These are phyloP conservation scores for Populus davidiana DNA, from an alignment of 345 rosid species.

Conservation along the genomic window DNA sequence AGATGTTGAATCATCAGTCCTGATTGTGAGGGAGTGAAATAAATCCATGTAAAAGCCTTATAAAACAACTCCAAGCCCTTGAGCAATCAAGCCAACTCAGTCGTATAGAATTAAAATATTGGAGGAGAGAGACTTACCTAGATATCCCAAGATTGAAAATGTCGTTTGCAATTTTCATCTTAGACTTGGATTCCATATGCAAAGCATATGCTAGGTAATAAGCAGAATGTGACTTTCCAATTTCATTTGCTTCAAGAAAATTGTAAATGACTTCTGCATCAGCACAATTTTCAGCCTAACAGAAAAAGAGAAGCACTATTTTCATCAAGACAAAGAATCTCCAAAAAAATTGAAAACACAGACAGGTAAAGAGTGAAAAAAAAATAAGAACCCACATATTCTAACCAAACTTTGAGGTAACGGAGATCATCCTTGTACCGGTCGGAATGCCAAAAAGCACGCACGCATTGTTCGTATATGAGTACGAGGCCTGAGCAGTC, in stretches of 20 bases:
- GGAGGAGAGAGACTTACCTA: conserved; percentile 38
- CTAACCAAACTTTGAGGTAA: conserved; percentile 94
- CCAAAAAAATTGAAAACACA: neutral
- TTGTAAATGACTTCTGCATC: conserved; percentile 73
- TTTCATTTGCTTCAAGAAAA: conserved; percentile 79
- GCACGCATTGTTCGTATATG: conserved; percentile 89
- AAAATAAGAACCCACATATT: conserved; percentile 59
- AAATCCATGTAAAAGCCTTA: neutral
- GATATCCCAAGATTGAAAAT: conserved; percentile 66
- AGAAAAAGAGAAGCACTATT: neutral
- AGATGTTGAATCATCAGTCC: neutral
- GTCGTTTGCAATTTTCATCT: conserved; percentile 74
- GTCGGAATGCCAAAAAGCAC: conserved; percentile 76
- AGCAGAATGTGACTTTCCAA: conserved; percentile 63
- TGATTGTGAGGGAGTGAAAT: neutral
- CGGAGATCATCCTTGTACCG: conserved; percentile 85
- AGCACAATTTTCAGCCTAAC: conserved; percentile 75
- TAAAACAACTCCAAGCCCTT: neutral
- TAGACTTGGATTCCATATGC: conserved; percentile 73
- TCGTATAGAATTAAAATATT: neutral
- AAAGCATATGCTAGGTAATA: conserved; percentile 64
- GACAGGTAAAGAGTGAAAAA: neutral
- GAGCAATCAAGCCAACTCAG: neutral
- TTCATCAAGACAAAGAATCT: neutral
- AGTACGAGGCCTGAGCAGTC: conserved; percentile 74